Evolutionary conservation across 768 basidiomycete species (phyloP), one percentile per base, ranked within the genome.

Genomic region (Leucocoprinus leucothites): DNA sequence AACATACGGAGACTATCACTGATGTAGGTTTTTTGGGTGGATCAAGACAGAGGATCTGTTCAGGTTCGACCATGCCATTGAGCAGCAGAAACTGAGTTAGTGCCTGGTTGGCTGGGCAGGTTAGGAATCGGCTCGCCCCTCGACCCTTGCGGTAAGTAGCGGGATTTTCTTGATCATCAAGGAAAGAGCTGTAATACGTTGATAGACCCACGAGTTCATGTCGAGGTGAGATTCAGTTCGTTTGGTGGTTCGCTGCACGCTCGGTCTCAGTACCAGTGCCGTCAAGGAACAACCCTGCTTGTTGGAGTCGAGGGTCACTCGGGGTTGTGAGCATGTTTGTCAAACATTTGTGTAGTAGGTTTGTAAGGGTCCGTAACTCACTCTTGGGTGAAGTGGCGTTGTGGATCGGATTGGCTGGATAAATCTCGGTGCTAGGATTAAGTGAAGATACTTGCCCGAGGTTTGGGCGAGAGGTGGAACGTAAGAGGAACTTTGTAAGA

Each of bases 241-340:
- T 42, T 31, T 21, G 13, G 24, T 26, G 14, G 24, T 51, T 51
- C 50, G 49, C 36, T 40, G 36, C 36, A 16, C n/a, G 22, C 14
- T 9, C 40, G 26, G 24, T 35, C 47, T 25, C 41, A 40, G 40
- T 31, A 31, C 19, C 38, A 42, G 26, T 51, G 50, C 14, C 38
- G 25, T 25, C 50, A 43, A 51, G 50, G 41, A 5, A 42, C 50
- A 25, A 51, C n/a, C 21, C 13, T 42, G 41, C 18, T 42, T 31
- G 31, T 26, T 25, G 25, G 41, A 18, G 26, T 21, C 9, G 25
- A 51, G 50, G 40, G 50, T 41, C 26, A 31, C 24, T 51, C 41
- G 40, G 50, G 50, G 50, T 51, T 51, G 50, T 51, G 50, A 43
- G 50, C 35, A n/a, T 25, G 25, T 18, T 25, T 35, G 31, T 48